Evolutionary conservation across 495 filamentous ascomycete genomes (phyloP).

Genomic region (Talaromyces nanjingensis): DNA sequence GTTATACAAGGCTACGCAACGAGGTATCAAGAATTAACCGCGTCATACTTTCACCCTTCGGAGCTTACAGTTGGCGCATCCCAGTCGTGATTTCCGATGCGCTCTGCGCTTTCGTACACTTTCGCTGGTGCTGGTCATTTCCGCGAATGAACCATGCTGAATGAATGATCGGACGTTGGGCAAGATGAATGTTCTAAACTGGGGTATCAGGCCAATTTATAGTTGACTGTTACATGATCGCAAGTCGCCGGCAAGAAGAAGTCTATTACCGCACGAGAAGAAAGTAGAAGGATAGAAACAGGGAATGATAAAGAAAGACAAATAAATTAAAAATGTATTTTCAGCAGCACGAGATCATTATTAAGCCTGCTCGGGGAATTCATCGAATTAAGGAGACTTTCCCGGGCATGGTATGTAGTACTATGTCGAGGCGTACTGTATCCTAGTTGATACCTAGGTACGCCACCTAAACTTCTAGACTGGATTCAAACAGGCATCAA

Average conservation of each 20-base stretch:
- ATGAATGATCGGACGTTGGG: not conserved
- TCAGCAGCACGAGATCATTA: too few species aligned
- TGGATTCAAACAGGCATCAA: too few species aligned
- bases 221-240: not conserved
- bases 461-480: too few species aligned
- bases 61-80: constrained; percentile 38
- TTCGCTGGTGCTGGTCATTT: not conserved
- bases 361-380: too few species aligned
- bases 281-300: too few species aligned
- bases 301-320: too few species aligned
- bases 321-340: too few species aligned
- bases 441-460: too few species aligned
- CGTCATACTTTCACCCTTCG: constrained; percentile 31
- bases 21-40: not conserved
- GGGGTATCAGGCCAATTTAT: not conserved
- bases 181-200: not conserved
- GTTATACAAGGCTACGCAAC: not conserved
- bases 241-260: not conserved
- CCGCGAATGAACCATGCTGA: not conserved
- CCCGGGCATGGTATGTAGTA: too few species aligned
- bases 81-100: constrained; percentile 28
- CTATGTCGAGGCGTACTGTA: too few species aligned
- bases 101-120: not conserved
- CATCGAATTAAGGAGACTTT: too few species aligned
- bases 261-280: too few species aligned